Evolutionary conservation across 306 rosid species (phyloP), one percentile per base, ranked within the genome.

Genomic region (Glycine tomentella): DNA sequence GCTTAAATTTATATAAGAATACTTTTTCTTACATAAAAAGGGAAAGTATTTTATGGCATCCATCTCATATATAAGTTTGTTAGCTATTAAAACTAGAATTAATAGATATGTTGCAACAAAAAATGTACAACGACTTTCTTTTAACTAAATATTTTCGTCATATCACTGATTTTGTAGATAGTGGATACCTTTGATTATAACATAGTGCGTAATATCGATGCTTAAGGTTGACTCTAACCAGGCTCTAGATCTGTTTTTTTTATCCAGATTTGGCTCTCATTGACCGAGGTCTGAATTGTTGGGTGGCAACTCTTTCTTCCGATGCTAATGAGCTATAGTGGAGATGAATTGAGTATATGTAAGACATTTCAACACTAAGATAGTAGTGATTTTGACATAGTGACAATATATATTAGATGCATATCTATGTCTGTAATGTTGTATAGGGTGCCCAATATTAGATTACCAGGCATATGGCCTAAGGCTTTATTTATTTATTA

Each of bases 31-130:
- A 5, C 44, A 9, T 17, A 16, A 17, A 55, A 33, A 33, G 69
- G 69, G 70, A 53, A 63, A 80, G 52, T 8, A 53, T 20, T 58
- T 45, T 72, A 69, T 62, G 71, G 36, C 65, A 53, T 78, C 58
- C 36, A 36, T 36, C 40, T 2, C 40, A 82, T 64, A 55, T n/a
- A 68, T 38, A 38, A 38, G 44, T 36, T 62, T 53, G 33, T 53
- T 71, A 70, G 33, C 63, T 69, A 75, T 62, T 66, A 57, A 67
- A 63, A 55, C 17, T 76, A 40, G 48, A 10, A 17, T 34, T 25
- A 25, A 38, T 25, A 14, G 80, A 25, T 20, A 58, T 56, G 71
- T 63, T 71, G 71, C 72, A 57, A 55, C 48, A 9, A 50, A 20
- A 53, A 70, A 77, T 65, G 48, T 58, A 25, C 31, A 25, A 57